Conservation (phyloP, 2,329 filamentous ascomycete genomes). For the Hymenoscyphus albidus region DNA sequence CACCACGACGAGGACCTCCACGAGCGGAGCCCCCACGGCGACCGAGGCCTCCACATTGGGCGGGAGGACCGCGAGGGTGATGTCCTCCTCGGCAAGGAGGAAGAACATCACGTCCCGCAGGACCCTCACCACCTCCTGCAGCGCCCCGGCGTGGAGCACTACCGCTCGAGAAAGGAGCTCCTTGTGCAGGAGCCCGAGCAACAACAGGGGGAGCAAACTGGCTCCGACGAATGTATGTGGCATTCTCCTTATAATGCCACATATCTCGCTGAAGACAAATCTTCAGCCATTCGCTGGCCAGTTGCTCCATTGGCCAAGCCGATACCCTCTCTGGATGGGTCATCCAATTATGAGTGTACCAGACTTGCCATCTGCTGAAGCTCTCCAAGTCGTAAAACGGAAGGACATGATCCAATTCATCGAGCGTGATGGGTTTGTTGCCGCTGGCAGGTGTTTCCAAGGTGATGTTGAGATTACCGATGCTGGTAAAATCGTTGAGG, state of each 20-base stretch:
- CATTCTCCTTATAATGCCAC: background rate
- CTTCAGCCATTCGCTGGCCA: conserved; percentile 11
- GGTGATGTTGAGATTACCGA: conserved; percentile 1
- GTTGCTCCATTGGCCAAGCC: conserved; percentile 13
- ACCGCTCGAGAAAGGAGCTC: no score
- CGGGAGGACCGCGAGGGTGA: no score
- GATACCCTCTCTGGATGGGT: conserved; percentile 11
- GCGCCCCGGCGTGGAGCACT: no score
- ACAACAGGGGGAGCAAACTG: background rate
- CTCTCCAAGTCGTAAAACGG: conserved; percentile 27
- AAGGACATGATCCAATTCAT: conserved; percentile 23
- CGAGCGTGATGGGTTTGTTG: conserved; percentile 9
- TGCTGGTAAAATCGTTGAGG: background rate
- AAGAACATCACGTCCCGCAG: no score
- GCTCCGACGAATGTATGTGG: background rate
- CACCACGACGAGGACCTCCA: no score
- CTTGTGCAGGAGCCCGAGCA: no score
- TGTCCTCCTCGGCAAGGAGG: no score
- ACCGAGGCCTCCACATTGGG: no score
- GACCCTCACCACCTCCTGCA: no score
- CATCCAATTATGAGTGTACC: conserved; percentile 21
- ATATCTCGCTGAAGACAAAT: conserved; percentile 5
- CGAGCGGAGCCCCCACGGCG: no score
- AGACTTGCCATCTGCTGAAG: conserved; percentile 25
- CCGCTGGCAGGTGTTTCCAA: background rate